phyloP scores from a whole-genome alignment of 2,329 filamentous ascomycete genomes.

The Colletotrichum costaricense region DNA sequence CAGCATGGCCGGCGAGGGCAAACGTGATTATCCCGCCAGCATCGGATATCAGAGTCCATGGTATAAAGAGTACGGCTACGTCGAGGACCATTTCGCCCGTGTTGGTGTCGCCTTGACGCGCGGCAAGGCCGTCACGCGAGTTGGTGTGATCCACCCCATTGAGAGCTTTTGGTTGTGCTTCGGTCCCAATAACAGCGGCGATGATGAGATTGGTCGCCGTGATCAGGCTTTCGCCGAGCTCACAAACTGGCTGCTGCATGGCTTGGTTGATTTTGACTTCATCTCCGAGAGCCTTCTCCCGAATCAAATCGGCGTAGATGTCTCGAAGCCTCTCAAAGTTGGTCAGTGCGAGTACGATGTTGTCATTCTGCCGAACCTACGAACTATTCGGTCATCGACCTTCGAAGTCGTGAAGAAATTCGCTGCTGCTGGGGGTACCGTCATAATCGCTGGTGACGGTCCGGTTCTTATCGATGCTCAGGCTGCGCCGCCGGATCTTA shows the following conservation, averaged over 20 bases:
- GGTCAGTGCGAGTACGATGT: slow-evolving; percentile 45
- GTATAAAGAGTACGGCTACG: slow-evolving; percentile 45
- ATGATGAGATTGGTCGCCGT: slow-evolving; percentile 40
- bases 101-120: slow-evolving; percentile 45
- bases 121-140: slow-evolving; percentile 42
- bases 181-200: slow-evolving; percentile 41
- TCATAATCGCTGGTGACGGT: slow-evolving; percentile 8
- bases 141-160: slow-evolving; percentile 47
- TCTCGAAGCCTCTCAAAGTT: slow-evolving; percentile 36
- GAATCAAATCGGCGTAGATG: slow-evolving; percentile 31
- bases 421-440: slow-evolving; percentile 24
- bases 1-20: slow-evolving; percentile 47
- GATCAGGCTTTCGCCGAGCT: slow-evolving; percentile 41
- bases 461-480: slow-evolving; percentile 18
- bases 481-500: neutral
- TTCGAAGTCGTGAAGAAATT: slow-evolving; percentile 41
- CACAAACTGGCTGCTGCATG: slow-evolving; percentile 29
- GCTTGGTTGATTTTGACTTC: slow-evolving; percentile 47
- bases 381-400: slow-evolving; percentile 45
- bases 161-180: slow-evolving; percentile 48
- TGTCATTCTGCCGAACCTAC: slow-evolving; percentile 44
- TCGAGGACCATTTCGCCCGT: slow-evolving; percentile 47
- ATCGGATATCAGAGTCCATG: slow-evolving; percentile 47
- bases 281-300: slow-evolving; percentile 45
- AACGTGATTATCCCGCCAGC: slow-evolving; percentile 45